Base-by-base conservation (phyloP, 1,139 yeast genomes). In the Suhomyces chickasaworum region DNA sequence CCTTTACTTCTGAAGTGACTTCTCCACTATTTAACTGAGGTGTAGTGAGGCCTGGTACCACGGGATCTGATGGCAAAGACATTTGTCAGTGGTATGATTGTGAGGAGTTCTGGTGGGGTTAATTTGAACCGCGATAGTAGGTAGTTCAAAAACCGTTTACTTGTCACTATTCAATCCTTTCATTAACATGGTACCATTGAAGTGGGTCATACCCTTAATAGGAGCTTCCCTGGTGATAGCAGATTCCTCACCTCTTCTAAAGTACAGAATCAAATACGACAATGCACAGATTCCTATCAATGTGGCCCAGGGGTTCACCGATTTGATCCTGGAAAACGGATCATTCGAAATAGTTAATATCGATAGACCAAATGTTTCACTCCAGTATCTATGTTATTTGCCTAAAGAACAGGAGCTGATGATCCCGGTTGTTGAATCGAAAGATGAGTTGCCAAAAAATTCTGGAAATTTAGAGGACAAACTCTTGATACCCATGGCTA, bases 401-500 rank as follows among this genome's bases (percentile, higher is more conserved):
- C 58, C 58, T 9, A 39, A 45, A 2, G 33, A 39, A 8, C 37
- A 33, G 17, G 41, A 7, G 27, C 37, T 7, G 3, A 21, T 15
- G 9, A 30, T 8, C 1, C 29, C 25, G 4, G n/a, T 20, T 6
- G 13, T 30, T 25, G 35, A 33, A 5, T 8, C 10, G 12, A 23
- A 39, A 4, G 35, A 27, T 13, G 22, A 34, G 5, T 31, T 33
- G 8, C 44, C 44, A 7, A 15, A 23, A n/a, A 20, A 20, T 23
- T 42, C 39, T 13, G 22, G 33, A n/a, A 29, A 45, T 23, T 20
- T 37, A n/a, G 47, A 54, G 7, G 55, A 49, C 17, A 41, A 33
- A 38, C 60, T 9, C 48, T 58, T 37, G 64, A 75, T 22, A 42
- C 50, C 63, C 20, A 46, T 58, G 49, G 62, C 67, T 46, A 42